Evolutionary conservation across 768 basidiomycete genomes (phyloP).

Genomic region (Leccinum pellstonianum): DNA sequence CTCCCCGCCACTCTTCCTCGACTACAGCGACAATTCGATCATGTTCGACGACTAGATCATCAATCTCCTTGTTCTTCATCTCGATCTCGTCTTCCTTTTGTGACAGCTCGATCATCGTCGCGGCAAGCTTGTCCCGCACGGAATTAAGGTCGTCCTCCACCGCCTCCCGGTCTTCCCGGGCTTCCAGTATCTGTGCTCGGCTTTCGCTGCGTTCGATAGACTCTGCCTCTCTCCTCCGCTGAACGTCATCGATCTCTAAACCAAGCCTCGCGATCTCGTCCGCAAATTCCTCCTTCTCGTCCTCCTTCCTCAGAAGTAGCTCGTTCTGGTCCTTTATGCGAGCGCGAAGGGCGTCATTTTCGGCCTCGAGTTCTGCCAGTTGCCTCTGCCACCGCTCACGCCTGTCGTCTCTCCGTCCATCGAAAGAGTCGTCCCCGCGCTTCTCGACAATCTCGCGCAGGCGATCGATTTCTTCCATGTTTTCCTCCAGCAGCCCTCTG

Average conservation of each 20-base stretch:
- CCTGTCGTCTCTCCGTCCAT: conserved; percentile 40
- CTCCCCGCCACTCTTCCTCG: conserved; percentile 85
- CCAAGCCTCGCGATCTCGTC: conserved; percentile 65
- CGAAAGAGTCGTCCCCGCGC: conserved; percentile 43
- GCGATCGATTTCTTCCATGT: conserved; percentile 78
- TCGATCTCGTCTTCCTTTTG: conserved; percentile 88
- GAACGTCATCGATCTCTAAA: conserved; percentile 65
- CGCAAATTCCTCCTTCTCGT: conserved; percentile 68
- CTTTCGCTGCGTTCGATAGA: conserved; percentile 70
- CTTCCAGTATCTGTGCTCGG: conserved; percentile 67
- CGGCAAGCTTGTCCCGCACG: conserved; percentile 73
- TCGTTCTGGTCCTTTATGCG: conserved; percentile 60
- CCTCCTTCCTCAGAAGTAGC: conserved; percentile 54
- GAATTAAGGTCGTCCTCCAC: conserved; percentile 79
- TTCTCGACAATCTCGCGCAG: conserved; percentile 67
- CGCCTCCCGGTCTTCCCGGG: conserved; percentile 70
- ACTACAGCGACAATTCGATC: conserved; percentile 68
- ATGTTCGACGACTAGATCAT: conserved; percentile 75
- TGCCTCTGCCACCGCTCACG: conserved; percentile 47
- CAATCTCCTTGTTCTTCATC: conserved; percentile 71
- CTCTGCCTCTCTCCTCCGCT: conserved; percentile 61
- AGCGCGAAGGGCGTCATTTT: conserved; percentile 60
- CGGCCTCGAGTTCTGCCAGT: conserved; percentile 57
- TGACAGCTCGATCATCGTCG: conserved; percentile 77
- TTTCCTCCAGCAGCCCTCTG: conserved; percentile 71